Base-by-base conservation (phyloP, 2,329 filamentous ascomycete genomes). In the Nectriaceae sp. region DNA sequence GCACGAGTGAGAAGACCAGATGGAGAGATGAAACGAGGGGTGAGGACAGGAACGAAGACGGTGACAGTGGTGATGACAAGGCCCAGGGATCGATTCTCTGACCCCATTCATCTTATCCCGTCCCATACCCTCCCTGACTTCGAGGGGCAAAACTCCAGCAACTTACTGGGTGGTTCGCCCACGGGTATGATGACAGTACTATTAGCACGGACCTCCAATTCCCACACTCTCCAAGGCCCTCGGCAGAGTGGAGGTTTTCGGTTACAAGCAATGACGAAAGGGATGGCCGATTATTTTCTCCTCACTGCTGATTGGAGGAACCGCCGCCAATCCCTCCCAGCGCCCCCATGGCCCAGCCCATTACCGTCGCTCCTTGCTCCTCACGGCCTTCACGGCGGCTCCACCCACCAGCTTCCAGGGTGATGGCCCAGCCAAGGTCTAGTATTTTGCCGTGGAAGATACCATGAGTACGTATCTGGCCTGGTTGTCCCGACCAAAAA, bases 241-340 rank as follows among this genome's bases (percentile, higher is more conserved):
- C 59, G 59, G 59, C 47, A 62, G 53, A 62, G 59, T 62, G 59
- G 59, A 62, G 59, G 59, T 57, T 60, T 60, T 62, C 59, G 59
- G 59, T 57, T 60, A 63, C 51, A 44, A 47, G 50, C 57, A 47
- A 64, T 64, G 62, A 64, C 61, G 62, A 64, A 57, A 61, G 54
- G 53, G 50, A 57, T 46, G 45, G 53, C 55, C 55, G 60, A 64
- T 64, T 64, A 63, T 64, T 61, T 64, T 64, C 52, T 52, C 29
- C 42, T 46, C 15, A 11, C 4, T 16, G 3, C 4, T 53, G 21
- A 62, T 61, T 62, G 59, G 59, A 15, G 3, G 11, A 21, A 2
- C 2, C 4, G 26, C 38, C 35, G 26, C 47, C 41, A 33, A 2
- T 2, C 4, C 24, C 38, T 29, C 22, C 47, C 41, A 33, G 46